Percentiles rank a stretch among this genome's conserved stretches.
Conservation (phyloP, 805 yeast genomes). For the baker's yeast (Saccharomyces cerevisiae) region DNA sequence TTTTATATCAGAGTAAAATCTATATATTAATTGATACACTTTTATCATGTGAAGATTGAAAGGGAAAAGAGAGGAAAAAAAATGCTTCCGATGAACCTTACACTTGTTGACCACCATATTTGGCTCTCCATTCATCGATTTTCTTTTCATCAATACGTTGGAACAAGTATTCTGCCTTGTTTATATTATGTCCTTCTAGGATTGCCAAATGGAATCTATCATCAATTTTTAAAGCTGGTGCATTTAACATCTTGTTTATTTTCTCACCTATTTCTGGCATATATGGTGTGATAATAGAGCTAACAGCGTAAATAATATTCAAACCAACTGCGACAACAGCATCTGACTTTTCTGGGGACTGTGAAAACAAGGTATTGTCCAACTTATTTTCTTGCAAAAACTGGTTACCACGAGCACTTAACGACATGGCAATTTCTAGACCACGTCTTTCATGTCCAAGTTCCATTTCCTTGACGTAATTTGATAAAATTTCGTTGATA, state of each 20-base stretch:
- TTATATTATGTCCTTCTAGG: conserved; percentile 76
- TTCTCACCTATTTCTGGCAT: conserved; percentile 76
- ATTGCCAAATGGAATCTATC: conserved; percentile 64
- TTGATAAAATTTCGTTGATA: conserved; percentile 49
- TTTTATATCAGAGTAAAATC: neutral
- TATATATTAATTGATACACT: conserved; percentile 4
- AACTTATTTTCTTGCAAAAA: conserved; percentile 94
- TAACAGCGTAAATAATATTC: conserved; percentile 78
- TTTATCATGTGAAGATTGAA: conserved; percentile 1
- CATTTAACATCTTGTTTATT: conserved; percentile 73
- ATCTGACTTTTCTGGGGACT: conserved; percentile 72
- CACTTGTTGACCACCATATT: conserved; percentile 73
- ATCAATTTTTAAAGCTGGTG: conserved; percentile 70
- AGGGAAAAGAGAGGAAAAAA: conserved; percentile 3
- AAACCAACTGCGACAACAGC: conserved; percentile 89
- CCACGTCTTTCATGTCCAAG: conserved; percentile 77
- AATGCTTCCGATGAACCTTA: conserved; percentile 3
- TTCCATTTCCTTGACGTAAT: conserved; percentile 69
- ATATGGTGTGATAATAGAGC: conserved; percentile 75
- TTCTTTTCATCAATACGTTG: conserved; percentile 84
- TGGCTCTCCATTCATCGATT: conserved; percentile 76
- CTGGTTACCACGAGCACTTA: conserved; percentile 87
- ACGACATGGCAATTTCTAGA: conserved; percentile 81
- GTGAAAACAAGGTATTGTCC: conserved; percentile 75
- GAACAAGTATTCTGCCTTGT: conserved; percentile 86